phyloP scores from a whole-genome alignment of 164 flowering plant genomes.

The Akebia trifoliata region DNA sequence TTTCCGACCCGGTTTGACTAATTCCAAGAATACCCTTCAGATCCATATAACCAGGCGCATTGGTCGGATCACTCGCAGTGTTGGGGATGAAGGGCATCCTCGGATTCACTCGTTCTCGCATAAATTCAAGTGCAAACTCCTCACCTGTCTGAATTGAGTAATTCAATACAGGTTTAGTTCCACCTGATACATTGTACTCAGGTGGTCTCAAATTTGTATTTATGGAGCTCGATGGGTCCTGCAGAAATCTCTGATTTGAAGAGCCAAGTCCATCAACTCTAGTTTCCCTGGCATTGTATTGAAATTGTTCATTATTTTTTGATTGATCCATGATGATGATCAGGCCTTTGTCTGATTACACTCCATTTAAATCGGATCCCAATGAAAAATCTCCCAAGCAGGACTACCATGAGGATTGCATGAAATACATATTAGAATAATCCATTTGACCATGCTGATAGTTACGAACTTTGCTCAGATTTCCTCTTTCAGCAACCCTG shows the following conservation, averaged over 20 bases:
- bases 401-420: constrained; percentile 9
- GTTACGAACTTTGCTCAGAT: constrained; percentile 1
- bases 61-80: constrained; percentile 32
- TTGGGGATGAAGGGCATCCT: constrained; percentile 35
- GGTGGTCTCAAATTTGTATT: constrained; percentile 47
- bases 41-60: constrained; percentile 47
- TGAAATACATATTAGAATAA: constrained; percentile 5
- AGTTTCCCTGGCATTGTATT: constrained; percentile 28
- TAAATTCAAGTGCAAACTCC: constrained; percentile 87
- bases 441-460: not conserved
- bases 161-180: constrained; percentile 53
- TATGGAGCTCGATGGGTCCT: constrained; percentile 36
- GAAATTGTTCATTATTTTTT: constrained; percentile 34
- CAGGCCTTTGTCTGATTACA: constrained; percentile 26
- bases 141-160: constrained; percentile 94
- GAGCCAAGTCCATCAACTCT: constrained; percentile 39
- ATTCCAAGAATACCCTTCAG: constrained; percentile 53
- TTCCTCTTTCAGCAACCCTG: constrained; percentile 10
- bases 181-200: constrained; percentile 32
- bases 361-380: constrained; percentile 28
- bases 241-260: constrained; percentile 35
- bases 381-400: constrained; percentile 12
- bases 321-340: constrained; percentile 38
- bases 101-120: constrained; percentile 64
- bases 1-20: constrained; percentile 52